phyloP scores from a whole-genome alignment of 768 basidiomycete genomes.

The Trametes elegans region DNA sequence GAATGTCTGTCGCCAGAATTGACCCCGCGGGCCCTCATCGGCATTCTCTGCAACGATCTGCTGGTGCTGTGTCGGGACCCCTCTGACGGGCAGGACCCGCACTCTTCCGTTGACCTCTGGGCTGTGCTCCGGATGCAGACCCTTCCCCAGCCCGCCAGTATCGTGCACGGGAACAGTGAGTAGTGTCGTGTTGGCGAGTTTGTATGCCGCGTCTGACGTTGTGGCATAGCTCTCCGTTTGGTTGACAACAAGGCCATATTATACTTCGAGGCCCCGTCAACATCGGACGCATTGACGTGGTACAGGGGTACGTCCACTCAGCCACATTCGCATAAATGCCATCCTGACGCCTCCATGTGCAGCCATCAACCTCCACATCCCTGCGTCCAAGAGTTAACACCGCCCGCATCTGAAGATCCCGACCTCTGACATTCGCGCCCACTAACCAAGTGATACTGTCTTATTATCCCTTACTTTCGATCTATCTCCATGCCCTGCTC shows the following conservation, averaged over 20 bases:
- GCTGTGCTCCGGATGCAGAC: constrained; percentile 97
- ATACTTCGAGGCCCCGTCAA: constrained; percentile 82
- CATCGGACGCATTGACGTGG: constrained; percentile 86
- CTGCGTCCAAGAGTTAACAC: constrained; percentile 68
- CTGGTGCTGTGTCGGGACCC: constrained; percentile 90
- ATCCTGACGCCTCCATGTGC: not conserved
- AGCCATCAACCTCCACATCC: constrained; percentile 91
- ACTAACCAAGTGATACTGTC: constrained; percentile 17
- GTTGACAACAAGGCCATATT: constrained; percentile 92
- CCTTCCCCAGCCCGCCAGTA: constrained; percentile 83
- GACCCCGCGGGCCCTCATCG: constrained; percentile 74
- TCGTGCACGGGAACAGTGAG: constrained; percentile 83
- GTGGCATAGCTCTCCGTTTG: constrained; percentile 64
- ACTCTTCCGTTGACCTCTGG: constrained; percentile 85
- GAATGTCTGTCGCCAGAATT: constrained; percentile 87
- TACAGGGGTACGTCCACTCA: constrained; percentile 63
- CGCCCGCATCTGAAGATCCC: constrained; percentile 16
- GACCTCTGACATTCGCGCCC: not conserved
- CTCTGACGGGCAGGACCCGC: constrained; percentile 73
- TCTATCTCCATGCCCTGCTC: constrained; percentile 11
- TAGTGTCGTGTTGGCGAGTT: not conserved
- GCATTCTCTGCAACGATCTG: constrained; percentile 90
- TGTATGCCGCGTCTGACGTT: not conserved
- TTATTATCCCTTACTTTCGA: constrained; percentile 16
- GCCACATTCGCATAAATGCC: constrained; percentile 5